Percentiles rank a stretch among this genome's conserved stretches.
These are phyloP conservation scores for Juglanconis oblonga DNA, from an alignment of 2,329 filamentous ascomycete genomes.

Conservation along the genomic window DNA sequence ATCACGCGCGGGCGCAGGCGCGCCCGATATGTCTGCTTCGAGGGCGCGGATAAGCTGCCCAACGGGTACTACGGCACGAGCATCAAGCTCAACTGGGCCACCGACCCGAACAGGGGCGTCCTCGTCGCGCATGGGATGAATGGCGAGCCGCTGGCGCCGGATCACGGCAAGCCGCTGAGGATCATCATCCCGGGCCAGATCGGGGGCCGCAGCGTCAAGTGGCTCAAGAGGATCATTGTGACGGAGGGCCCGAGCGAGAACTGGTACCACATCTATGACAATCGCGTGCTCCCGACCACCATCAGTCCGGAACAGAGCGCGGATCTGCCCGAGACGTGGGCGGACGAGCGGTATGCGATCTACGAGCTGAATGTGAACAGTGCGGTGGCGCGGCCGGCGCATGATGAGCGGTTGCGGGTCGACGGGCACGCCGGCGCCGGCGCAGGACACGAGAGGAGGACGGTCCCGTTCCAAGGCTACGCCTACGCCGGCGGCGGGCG, in stretches of 20 bases:
- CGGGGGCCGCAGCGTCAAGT: conserved; percentile 89
- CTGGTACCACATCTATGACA: conserved; percentile 96
- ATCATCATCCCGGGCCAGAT: conserved; percentile 88
- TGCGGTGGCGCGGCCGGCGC: conserved; percentile 74
- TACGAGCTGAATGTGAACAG: conserved; percentile 90
- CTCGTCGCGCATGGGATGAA: conserved; percentile 92
- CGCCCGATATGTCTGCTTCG: conserved; percentile 84
- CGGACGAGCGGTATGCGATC: conserved; percentile 86
- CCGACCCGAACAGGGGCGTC: conserved; percentile 79
- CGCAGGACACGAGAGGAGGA: conserved; percentile 19
- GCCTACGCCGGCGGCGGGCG: conserved; percentile 88
- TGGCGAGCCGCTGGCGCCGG: conserved; percentile 72
- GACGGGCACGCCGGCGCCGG: neutral
- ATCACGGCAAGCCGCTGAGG: conserved; percentile 82
- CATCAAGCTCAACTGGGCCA: conserved; percentile 82
- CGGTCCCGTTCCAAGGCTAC: conserved; percentile 73
- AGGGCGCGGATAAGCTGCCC: conserved; percentile 82
- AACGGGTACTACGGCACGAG: conserved; percentile 89
- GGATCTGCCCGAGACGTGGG: conserved; percentile 74
- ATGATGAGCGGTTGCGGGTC: conserved; percentile 59
- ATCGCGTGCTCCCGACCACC: conserved; percentile 83
- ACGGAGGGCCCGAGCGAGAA: conserved; percentile 80
- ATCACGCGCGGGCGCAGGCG: conserved; percentile 47
- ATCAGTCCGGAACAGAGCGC: conserved; percentile 78
- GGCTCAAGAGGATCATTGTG: conserved; percentile 78